Conservation (phyloP, 164 flowering plant genomes). For the Cinnamomum chago region DNA sequence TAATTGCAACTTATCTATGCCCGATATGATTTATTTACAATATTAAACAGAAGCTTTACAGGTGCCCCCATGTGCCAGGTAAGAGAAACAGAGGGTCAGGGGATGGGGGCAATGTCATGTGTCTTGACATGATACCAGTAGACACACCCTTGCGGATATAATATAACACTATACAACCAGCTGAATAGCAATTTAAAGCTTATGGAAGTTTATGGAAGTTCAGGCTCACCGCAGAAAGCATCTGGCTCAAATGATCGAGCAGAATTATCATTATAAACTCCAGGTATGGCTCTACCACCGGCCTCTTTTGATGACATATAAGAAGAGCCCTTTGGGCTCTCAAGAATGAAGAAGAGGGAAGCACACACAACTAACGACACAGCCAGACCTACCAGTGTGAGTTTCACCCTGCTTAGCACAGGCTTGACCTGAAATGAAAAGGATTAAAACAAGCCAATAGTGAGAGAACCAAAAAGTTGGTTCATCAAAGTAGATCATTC, state of each 20-base stretch:
- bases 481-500: neutral
- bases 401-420: conserved; percentile 67
- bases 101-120: too few relatives aligned
- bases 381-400: conserved; percentile 62
- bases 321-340: conserved; percentile 27
- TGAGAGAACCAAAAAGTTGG: neutral
- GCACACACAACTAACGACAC: conserved; percentile 43
- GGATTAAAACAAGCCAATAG: neutral
- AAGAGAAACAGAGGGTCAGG: too few relatives aligned
- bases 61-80: too few relatives aligned
- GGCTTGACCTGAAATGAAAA: conserved; percentile 75
- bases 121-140: too few relatives aligned
- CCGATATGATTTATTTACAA: too few relatives aligned
- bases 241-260: conserved; percentile 92
- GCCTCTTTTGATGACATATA: conserved; percentile 22
- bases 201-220: conserved; percentile 19
- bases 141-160: neutral
- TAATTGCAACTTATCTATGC: too few relatives aligned
- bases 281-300: conserved; percentile 51
- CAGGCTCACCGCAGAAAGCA: conserved; percentile 79
- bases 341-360: conserved; percentile 45
- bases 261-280: conserved; percentile 77
- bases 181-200: neutral
- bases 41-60: too few relatives aligned
- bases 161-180: neutral